Evolutionary conservation across 495 filamentous ascomycete species (phyloP).

Genomic region (Elasticomyces elasticus): DNA sequence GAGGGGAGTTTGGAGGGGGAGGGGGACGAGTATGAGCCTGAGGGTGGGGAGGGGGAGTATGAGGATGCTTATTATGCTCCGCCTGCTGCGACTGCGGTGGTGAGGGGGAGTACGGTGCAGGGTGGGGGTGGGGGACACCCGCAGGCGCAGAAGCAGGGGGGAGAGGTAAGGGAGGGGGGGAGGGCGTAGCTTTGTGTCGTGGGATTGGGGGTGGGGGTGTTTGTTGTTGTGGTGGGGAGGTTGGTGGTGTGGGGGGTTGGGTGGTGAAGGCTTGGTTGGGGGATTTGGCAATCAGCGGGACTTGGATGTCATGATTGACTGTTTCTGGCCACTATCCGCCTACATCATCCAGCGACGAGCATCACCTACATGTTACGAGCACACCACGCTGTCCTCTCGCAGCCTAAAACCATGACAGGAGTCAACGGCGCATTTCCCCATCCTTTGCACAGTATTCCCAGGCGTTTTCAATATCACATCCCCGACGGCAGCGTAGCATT

Average conservation of each 20-base stretch:
- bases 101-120: not conserved
- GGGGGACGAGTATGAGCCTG: not conserved
- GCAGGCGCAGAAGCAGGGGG: not conserved
- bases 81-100: slow-evolving; percentile 1
- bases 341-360: too few relatives aligned
- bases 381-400: too few relatives aligned
- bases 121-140: not conserved
- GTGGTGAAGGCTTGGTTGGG: not conserved
- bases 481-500: too few relatives aligned
- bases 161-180: not conserved
- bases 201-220: too few relatives aligned
- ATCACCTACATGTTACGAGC: too few relatives aligned
- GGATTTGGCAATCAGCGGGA: too few relatives aligned
- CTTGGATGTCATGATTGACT: too few relatives aligned
- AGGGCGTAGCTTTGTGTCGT: not conserved
- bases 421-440: too few relatives aligned
- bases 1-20: slow-evolving; percentile 4
- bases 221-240: not conserved
- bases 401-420: too few relatives aligned
- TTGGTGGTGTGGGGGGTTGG: not conserved
- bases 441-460: too few relatives aligned
- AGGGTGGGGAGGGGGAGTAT: slow-evolving; percentile 1
- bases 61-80: slow-evolving; percentile 5
- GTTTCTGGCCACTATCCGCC: too few relatives aligned
- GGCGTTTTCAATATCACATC: too few relatives aligned